These are phyloP conservation scores for Alternaria infectoria DNA, from an alignment of 2,329 filamentous ascomycete genomes.

Conservation along the genomic window DNA sequence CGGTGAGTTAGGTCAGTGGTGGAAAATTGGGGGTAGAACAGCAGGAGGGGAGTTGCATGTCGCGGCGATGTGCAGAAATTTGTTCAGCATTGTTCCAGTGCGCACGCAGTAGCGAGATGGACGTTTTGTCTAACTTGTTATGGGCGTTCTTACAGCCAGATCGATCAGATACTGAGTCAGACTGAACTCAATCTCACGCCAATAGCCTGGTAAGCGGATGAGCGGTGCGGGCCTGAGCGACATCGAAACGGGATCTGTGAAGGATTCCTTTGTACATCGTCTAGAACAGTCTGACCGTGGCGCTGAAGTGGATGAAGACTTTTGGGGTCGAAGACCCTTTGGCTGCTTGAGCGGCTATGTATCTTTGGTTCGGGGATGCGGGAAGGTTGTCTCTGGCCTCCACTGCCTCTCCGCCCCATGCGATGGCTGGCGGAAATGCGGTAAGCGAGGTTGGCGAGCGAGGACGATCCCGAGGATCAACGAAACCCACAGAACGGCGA, in stretches of 20 bases:
- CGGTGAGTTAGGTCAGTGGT: neutral
- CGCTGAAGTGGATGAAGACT: neutral
- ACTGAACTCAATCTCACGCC: conserved; percentile 2
- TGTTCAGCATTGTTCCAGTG: neutral
- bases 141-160: neutral
- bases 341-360: neutral
- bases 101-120: neutral
- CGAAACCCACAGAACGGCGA: neutral
- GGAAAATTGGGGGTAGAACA: neutral
- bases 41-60: neutral
- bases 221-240: neutral
- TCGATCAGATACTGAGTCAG: conserved; percentile 1
- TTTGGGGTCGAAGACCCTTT: neutral
- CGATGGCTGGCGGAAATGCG: neutral
- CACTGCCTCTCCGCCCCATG: neutral
- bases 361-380: neutral
- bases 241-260: neutral
- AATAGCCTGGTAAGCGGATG: conserved; percentile 4
- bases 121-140: neutral
- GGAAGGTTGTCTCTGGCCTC: neutral
- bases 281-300: neutral
- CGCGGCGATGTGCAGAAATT: neutral
- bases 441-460: neutral
- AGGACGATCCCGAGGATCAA: neutral
- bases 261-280: neutral